Percentiles rank a stretch among this genome's conserved stretches.
phyloP scores from a whole-genome alignment of 345 rosid species.

The Adansonia digitata region DNA sequence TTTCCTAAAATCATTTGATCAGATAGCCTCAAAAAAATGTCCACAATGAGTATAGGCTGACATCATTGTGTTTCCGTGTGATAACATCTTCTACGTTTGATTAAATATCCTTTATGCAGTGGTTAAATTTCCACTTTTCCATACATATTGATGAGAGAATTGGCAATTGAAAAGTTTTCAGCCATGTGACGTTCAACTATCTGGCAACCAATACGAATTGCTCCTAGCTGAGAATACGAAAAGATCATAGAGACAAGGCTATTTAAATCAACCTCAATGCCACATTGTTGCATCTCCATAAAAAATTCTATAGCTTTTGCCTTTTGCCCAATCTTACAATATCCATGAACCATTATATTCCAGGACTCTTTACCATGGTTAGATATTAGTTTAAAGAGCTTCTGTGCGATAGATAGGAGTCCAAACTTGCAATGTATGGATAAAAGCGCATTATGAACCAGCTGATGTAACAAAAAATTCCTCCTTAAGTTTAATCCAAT shows the following conservation, averaged over 20 bases:
- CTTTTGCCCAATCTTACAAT: conserved; percentile 39
- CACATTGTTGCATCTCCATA: conserved; percentile 38
- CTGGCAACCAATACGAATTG: conserved; percentile 36
- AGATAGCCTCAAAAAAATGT: conserved; percentile 43
- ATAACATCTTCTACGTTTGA: conserved; percentile 32
- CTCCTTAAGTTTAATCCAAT: conserved; percentile 51
- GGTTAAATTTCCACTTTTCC: conserved; percentile 46
- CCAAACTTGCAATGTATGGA: conserved; percentile 62
- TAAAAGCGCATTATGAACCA: conserved; percentile 42
- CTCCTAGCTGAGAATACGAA: conserved; percentile 47
- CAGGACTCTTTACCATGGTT: conserved; percentile 35
- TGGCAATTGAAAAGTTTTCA: conserved; percentile 33
- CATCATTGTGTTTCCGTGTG: conserved; percentile 58
- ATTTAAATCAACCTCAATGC: conserved; percentile 34
- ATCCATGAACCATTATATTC: conserved; percentile 51
- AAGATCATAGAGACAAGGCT: conserved; percentile 30
- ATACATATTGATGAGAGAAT: conserved; percentile 57
- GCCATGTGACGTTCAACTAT: conserved; percentile 30
- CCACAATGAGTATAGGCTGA: conserved; percentile 37
- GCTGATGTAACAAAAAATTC: conserved; percentile 25
- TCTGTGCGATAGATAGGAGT: conserved; percentile 40
- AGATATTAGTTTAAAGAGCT: conserved; percentile 30
- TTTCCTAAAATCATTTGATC: conserved; percentile 47
- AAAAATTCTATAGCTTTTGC: conserved; percentile 39
- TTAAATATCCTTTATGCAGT: conserved; percentile 43